Conservation (phyloP, 441 rosid species). For the Flueggea neowawraea region DNA sequence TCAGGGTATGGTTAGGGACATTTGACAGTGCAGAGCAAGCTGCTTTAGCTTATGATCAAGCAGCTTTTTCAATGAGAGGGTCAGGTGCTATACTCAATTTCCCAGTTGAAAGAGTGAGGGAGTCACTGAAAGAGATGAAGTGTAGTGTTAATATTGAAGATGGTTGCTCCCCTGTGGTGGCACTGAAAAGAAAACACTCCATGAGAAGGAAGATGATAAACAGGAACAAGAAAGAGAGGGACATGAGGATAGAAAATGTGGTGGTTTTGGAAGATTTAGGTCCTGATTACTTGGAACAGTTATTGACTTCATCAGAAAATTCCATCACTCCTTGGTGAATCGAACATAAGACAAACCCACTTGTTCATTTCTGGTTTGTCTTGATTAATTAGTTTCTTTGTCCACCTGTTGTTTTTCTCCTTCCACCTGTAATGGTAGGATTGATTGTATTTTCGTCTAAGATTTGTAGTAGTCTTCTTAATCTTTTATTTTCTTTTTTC, state of each 20-base stretch:
- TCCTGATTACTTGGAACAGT: conserved; percentile 66
- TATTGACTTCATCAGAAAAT: conserved; percentile 44
- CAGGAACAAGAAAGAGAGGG: conserved; percentile 41
- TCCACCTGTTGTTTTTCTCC: background rate
- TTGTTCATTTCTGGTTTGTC: background rate
- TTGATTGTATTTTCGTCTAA: background rate
- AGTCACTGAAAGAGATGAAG: conserved; percentile 62
- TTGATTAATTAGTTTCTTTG: background rate
- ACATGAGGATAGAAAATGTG: conserved; percentile 33
- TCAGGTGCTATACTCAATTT: conserved; percentile 67
- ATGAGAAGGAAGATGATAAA: conserved; percentile 52
- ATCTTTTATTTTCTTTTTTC: background rate
- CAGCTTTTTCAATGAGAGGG: conserved; percentile 92
- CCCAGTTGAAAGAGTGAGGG: conserved; percentile 64
- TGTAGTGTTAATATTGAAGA: conserved; percentile 22
- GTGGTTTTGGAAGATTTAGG: conserved; percentile 86
- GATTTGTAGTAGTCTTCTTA: background rate
- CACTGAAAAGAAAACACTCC: conserved; percentile 77
- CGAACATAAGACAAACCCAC: background rate
- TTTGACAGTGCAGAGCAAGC: conserved; percentile 91
- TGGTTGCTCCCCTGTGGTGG: conserved; percentile 80
- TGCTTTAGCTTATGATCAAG: conserved; percentile 90
- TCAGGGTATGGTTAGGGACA: conserved; percentile 88
- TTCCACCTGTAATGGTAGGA: background rate
- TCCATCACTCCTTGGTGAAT: conserved; percentile 31